Evolutionary conservation across 345 rosid genomes (phyloP), one percentile per base, ranked within the genome.

Genomic region (Excoecaria agallocha): DNA sequence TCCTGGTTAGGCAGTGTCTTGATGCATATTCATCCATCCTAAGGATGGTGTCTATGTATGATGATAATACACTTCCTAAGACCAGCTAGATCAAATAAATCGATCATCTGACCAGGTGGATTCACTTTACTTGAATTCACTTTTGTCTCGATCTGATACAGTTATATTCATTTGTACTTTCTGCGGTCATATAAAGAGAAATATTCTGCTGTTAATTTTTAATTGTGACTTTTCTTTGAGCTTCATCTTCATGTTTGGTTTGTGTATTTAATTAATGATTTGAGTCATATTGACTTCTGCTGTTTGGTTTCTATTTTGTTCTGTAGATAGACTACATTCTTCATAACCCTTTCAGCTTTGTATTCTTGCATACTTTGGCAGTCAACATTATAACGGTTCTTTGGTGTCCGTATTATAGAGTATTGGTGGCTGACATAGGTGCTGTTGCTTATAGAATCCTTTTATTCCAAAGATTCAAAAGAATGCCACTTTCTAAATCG

Each of bases 21-120:
- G 77, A 80, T 75, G 71, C 66, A 13, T 54, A n/a, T 68, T 45
- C 72, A n/a, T 77, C 61, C 45, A 66, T 41, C 30, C 22, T 48
- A 35, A 6, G 3, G 75, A 63, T 70, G 50, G n/a, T 69, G 45
- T 70, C 39, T 76, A 13, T 11, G 41, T 70, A 22, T 41, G 10
- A 73, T 83, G 84, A 83, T 83, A 65, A 74, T 70, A 74, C 72
- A 58, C 88, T 80, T 81, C 75, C 76, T 74, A 17, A 48, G 65
- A 62, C 79, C 84, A 78, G 78, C 86, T 57, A 77, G 38, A 68
- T 75, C 1, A 62, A 77, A 73, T 54, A 49, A n/a, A 19, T 71
- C 58, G n/a, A 16, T 78, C 68, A 61, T 76, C 82, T 69, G 73
- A 74, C 82, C 80, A 24, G 68, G 79, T 74, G 74, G 49, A 17